Percentiles rank a stretch among this genome's conserved stretches.
Conservation (phyloP, 1,139 yeast genomes). For the Tardiomyces digboiensis region DNA sequence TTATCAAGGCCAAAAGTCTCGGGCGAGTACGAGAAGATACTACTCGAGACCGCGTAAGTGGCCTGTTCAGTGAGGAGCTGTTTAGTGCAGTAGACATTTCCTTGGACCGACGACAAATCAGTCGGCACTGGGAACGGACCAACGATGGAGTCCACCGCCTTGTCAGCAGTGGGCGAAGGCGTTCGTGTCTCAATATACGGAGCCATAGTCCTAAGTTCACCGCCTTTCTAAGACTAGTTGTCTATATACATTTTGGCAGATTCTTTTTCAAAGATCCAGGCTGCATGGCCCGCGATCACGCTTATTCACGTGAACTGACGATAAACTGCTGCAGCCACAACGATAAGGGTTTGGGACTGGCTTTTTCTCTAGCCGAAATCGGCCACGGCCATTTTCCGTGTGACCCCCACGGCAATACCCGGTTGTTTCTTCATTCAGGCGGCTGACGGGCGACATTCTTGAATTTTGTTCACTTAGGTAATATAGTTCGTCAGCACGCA, state of each 20-base stretch:
- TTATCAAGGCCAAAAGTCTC: constrained; percentile 52
- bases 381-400: too few species aligned
- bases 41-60: constrained; percentile 50
- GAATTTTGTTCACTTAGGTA: too few species aligned
- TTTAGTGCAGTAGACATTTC: constrained; percentile 33
- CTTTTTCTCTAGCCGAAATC: background rate
- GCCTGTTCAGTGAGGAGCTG: constrained; percentile 55
- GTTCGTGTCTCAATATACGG: background rate
- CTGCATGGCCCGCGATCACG: background rate
- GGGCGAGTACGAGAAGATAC: constrained; percentile 66
- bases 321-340: background rate
- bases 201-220: too few species aligned
- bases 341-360: background rate
- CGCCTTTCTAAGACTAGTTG: too few species aligned
- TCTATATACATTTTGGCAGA: too few species aligned
- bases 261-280: too few species aligned
- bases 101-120: background rate
- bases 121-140: background rate
- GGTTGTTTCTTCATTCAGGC: too few species aligned
- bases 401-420: too few species aligned
- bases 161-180: background rate
- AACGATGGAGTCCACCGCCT: background rate
- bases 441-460: too few species aligned
- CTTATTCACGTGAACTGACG: background rate
- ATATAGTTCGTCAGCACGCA: too few species aligned